A percentile compares a stretch with the other conserved stretches of the same genome.
These are phyloP conservation scores for Colletotrichum lentis DNA, from an alignment of 2,329 filamentous ascomycete genomes.

Conservation along the genomic window DNA sequence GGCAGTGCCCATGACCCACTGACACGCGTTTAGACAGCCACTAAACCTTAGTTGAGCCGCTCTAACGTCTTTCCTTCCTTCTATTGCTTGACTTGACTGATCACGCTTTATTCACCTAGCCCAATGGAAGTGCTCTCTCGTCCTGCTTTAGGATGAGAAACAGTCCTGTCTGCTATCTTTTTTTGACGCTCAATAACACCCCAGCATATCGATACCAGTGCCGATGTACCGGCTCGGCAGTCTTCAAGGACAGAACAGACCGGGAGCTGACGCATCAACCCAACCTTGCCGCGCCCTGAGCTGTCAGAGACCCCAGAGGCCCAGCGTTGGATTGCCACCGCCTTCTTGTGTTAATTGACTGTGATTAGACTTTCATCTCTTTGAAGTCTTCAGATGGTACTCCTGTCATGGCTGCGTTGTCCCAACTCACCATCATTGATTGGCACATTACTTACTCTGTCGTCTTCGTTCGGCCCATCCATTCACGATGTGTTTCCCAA, in stretches of 20 bases:
- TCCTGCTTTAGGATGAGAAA: not conserved
- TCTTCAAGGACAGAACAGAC: not conserved
- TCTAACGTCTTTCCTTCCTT: constrained; percentile 19
- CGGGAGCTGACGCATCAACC: not conserved
- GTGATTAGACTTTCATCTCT: not conserved
- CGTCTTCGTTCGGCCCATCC: not conserved
- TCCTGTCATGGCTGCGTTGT: not conserved
- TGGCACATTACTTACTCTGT: not conserved
- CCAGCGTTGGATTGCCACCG: not conserved
- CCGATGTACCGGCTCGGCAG: constrained; percentile 25
- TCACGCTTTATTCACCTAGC: not conserved
- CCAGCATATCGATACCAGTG: not conserved
- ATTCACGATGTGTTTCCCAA: not conserved
- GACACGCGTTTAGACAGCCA: constrained; percentile 3
- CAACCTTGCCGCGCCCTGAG: constrained; percentile 10
- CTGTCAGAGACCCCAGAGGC: constrained; percentile 8
- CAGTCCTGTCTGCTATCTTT: not conserved
- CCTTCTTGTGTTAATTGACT: not conserved
- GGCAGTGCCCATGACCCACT: too few species aligned
- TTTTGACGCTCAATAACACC: not conserved
- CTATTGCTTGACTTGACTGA: not conserved
- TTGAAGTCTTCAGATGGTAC: constrained; percentile 22
- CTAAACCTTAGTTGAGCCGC: constrained; percentile 39
- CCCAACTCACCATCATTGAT: not conserved
- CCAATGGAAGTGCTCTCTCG: not conserved